Percentiles rank a stretch among this genome's conserved stretches.
Conservation (phyloP, 257 asterid species). For the Solanum dulcamara region DNA sequence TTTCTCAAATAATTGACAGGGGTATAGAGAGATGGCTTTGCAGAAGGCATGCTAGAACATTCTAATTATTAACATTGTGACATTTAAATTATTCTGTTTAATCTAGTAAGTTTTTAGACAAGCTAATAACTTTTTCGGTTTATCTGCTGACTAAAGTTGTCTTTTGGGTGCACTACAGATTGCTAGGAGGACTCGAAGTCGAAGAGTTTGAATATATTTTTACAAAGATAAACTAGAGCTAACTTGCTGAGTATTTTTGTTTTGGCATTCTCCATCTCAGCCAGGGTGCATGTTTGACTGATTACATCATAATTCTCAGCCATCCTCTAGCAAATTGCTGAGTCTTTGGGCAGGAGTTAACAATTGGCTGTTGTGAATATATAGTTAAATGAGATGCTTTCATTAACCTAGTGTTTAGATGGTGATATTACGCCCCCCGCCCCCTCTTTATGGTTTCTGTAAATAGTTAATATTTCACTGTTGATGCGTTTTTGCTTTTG, state of each 20-base stretch:
- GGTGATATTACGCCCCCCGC: neutral
- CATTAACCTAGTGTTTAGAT: neutral
- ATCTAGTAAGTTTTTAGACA: neutral
- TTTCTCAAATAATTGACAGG: neutral
- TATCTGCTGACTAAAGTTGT: neutral
- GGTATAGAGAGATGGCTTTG: neutral
- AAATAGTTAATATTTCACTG: neutral
- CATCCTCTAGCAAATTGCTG: neutral
- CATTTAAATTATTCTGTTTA: neutral
- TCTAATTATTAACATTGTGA: neutral
- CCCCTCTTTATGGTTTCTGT: neutral
- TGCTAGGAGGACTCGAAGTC: constrained; percentile 33
- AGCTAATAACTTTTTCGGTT: neutral
- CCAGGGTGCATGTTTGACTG: neutral
- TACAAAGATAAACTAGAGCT: neutral
- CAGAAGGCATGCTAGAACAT: neutral
- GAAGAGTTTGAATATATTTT: constrained; percentile 12
- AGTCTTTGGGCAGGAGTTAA: neutral
- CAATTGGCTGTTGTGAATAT: neutral
- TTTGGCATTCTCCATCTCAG: neutral
- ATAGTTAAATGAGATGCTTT: neutral
- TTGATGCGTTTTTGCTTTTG: neutral
- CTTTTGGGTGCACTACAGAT: constrained; percentile 15
- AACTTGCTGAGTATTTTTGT: neutral
- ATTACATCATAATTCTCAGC: neutral